A percentile compares a stretch with the other conserved stretches of the same genome.
phyloP scores from a whole-genome alignment of 495 filamentous ascomycete genomes.

The Aspergillus sclerotiicarbonarius region DNA sequence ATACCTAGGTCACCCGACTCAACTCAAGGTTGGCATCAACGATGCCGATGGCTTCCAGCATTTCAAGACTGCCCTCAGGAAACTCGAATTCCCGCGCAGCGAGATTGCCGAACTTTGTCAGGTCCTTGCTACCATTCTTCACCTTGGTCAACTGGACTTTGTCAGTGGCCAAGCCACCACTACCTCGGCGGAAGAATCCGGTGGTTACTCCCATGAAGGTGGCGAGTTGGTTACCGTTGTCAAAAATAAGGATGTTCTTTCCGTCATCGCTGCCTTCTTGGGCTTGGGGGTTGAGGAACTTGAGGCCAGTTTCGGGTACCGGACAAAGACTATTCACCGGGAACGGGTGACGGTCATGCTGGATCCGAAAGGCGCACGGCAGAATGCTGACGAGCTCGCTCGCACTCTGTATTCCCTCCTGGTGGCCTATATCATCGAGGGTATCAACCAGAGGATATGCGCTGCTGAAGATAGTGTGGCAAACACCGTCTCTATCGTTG shows the following conservation, averaged over 20 bases:
- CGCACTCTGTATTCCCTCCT: constrained; percentile 93
- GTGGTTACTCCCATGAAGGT: constrained; percentile 93
- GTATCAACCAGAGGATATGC: constrained; percentile 85
- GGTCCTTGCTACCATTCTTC: constrained; percentile 83
- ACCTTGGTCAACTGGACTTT: constrained; percentile 95
- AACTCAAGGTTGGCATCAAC: constrained; percentile 95
- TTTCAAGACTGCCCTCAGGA: constrained; percentile 92
- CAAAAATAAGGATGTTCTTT: constrained; percentile 87
- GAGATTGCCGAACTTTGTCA: constrained; percentile 98
- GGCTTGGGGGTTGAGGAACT: constrained; percentile 77
- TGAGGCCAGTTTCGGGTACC: constrained; percentile 86
- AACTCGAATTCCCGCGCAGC: constrained; percentile 86
- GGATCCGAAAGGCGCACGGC: constrained; percentile 83
- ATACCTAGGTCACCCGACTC: constrained; percentile 93
- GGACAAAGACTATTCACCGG: constrained; percentile 89
- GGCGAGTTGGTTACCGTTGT: constrained; percentile 81
- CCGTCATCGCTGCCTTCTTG: constrained; percentile 85
- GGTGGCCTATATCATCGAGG: constrained; percentile 89
- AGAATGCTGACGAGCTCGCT: constrained; percentile 90
- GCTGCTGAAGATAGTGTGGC: constrained; percentile 82
- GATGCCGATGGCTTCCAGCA: constrained; percentile 93
- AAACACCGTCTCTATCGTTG: constrained; percentile 92
- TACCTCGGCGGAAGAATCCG: constrained; percentile 82
- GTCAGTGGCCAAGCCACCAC: constrained; percentile 73
- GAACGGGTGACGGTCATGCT: constrained; percentile 98